phyloP scores from a whole-genome alignment of 1,284 basidiomycete genomes.

The Ceratobasidium sp. region DNA sequence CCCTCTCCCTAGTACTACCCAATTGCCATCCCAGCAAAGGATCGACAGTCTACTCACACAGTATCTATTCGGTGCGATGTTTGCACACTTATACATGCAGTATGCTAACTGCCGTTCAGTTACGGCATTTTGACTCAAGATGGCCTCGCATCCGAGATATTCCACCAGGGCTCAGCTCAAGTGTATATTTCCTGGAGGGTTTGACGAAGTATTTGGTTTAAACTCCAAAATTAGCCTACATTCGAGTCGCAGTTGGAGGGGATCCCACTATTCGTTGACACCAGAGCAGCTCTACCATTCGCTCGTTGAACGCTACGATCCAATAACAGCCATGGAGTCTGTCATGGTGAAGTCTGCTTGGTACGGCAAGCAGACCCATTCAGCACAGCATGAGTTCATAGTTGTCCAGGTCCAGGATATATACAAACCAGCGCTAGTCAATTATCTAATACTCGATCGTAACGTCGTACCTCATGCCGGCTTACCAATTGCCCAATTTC shows the following conservation, averaged over 20 bases:
- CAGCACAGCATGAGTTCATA: conserved; percentile 18
- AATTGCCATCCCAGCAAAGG: no score
- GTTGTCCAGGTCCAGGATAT: not conserved
- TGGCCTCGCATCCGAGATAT: not conserved
- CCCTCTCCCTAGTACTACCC: no score
- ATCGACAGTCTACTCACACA: no score
- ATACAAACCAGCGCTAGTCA: not conserved
- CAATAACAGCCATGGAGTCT: not conserved
- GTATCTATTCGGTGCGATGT: no score
- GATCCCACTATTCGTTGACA: not conserved
- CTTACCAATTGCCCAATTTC: no score
- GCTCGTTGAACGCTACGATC: not conserved
- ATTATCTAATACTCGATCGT: conserved; percentile 9
- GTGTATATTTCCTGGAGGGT: conserved; percentile 13
- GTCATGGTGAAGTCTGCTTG: not conserved
- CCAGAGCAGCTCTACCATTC: not conserved
- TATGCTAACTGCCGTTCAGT: no score
- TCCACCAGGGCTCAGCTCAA: not conserved
- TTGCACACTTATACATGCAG: no score
- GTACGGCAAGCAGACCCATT: conserved; percentile 2
- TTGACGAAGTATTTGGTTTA: not conserved
- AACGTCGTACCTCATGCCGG: not conserved
- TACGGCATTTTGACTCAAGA: no score
- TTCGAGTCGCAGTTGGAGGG: not conserved
- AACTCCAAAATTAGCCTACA: no score